phyloP scores from a whole-genome alignment of 2,329 filamentous ascomycete species.

The Achaetomium macrosporum region DNA sequence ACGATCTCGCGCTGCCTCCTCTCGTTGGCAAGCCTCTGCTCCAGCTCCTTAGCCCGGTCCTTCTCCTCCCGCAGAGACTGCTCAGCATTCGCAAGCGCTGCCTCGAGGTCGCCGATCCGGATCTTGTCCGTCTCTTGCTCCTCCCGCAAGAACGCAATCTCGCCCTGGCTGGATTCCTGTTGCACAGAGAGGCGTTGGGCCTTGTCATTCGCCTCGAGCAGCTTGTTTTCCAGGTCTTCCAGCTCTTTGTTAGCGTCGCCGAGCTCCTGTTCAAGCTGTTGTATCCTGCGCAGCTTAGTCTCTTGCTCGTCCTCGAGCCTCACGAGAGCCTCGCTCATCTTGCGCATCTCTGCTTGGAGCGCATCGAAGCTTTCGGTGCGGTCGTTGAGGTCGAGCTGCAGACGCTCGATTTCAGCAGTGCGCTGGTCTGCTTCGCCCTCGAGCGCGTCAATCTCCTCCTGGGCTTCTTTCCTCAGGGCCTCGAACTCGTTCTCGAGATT shows the following conservation, averaged over 20 bases:
- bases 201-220: conserved; percentile 81
- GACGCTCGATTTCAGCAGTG: conserved; percentile 61
- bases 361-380: conserved; percentile 82
- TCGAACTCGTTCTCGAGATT: conserved; percentile 56
- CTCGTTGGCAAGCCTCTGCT: conserved; percentile 71
- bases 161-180: conserved; percentile 84
- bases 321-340: conserved; percentile 79
- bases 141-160: conserved; percentile 91
- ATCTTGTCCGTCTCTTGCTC: conserved; percentile 98
- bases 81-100: conserved; percentile 71
- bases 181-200: conserved; percentile 83
- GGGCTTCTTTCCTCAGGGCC: conserved; percentile 54
- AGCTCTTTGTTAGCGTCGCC: conserved; percentile 80
- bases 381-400: conserved; percentile 67
- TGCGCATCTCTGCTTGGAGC: conserved; percentile 90
- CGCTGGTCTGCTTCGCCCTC: conserved; percentile 69
- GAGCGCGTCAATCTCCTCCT: conserved; percentile 60
- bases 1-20: conserved; percentile 81
- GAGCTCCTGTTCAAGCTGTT: conserved; percentile 76
- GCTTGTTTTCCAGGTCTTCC: conserved; percentile 75
- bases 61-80: conserved; percentile 77
- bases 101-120: conserved; percentile 89
- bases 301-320: conserved; percentile 85
- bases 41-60: conserved; percentile 66
- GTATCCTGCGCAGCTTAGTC: conserved; percentile 69